Evolutionary conservation across 139 green algal genomes (phyloP), one percentile per base, ranked within the genome.

Genomic region (Chlorella ohadii): DNA sequence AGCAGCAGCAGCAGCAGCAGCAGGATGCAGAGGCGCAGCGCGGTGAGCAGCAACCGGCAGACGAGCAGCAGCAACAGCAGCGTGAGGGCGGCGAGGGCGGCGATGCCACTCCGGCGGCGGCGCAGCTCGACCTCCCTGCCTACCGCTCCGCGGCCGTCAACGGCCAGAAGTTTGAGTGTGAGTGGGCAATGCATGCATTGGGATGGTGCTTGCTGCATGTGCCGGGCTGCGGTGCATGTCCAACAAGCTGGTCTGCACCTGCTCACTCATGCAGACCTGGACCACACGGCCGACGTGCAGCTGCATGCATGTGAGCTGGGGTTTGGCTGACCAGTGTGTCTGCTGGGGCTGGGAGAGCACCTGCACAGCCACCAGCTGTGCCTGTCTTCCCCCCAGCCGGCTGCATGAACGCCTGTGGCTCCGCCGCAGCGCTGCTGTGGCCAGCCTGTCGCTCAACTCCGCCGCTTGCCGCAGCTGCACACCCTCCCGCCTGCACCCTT

Each of bases 221-320:
- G 61, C 22, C 2, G 61, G 61, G n/a, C n/a, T n/a, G n/a, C n/a
- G n/a, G n/a, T n/a, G n/a, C n/a, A n/a, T n/a, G n/a, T n/a, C 61
- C 44, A 51, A 16, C 44, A 51, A 6, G 44, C 67, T 74, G 12
- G n/a, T n/a, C 11, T 33, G 0, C 57, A n/a, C 47, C 64, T 68
- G 38, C 25, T 0, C 19, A 9, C 47, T 3, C 31, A 67, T 67
- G 61, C 85, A 94, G 84, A 98, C 74, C 82, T 97, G 36, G 95
- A 98, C 84, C 95, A 98, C 86, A 97, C 95, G 16, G 95, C 95
- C 38, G 95, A 98, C 73, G 88, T 98, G 0, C 94, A 97, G 82
- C 86, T 98, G 11, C 94, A 97, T 82, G 84, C 92, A 56, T 98
- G 94, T 91, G 73, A 85, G 85, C 15, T 13, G 22, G 59, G n/a